These are phyloP conservation scores for Aulographum hederae DNA, from an alignment of 2,329 filamentous ascomycete species.

Conservation along the genomic window DNA sequence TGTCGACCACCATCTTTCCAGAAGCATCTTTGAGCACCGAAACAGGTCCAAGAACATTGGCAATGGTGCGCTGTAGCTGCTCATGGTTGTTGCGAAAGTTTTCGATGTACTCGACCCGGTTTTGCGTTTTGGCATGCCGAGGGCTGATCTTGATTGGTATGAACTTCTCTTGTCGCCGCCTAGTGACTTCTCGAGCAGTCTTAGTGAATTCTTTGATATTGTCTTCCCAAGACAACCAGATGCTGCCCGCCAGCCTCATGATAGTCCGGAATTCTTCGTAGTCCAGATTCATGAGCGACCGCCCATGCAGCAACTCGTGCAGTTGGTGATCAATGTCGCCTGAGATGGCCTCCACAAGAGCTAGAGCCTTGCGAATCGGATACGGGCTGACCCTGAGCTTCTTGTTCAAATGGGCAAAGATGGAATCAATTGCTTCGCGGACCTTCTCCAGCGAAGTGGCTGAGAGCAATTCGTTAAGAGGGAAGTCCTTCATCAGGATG, in stretches of 20 bases:
- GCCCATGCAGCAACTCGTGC: slow-evolving; percentile 70
- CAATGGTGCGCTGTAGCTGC: slow-evolving; percentile 87
- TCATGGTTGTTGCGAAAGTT: slow-evolving; percentile 96
- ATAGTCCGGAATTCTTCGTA: slow-evolving; percentile 77
- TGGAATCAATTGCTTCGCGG: slow-evolving; percentile 71
- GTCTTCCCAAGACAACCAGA: slow-evolving; percentile 89
- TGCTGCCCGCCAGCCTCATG: slow-evolving; percentile 66
- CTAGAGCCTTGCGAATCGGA: slow-evolving; percentile 74
- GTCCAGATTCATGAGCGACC: slow-evolving; percentile 76
- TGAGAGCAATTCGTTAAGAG: slow-evolving; percentile 82
- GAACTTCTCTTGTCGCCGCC: slow-evolving; percentile 90
- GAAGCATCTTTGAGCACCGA: slow-evolving; percentile 24
- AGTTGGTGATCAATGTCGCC: slow-evolving; percentile 76
- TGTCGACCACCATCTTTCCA: slow-evolving; percentile 35
- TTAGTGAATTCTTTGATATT: slow-evolving; percentile 97
- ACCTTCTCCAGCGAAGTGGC: slow-evolving; percentile 79
- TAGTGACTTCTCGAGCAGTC: slow-evolving; percentile 84
- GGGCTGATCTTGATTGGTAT: slow-evolving; percentile 93
- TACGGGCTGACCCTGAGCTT: slow-evolving; percentile 95
- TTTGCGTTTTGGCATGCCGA: slow-evolving; percentile 74
- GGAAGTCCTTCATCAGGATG: slow-evolving; percentile 95
- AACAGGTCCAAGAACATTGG: slow-evolving; percentile 77
- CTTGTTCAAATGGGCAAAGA: slow-evolving; percentile 92
- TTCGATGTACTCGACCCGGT: slow-evolving; percentile 79
- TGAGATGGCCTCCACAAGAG: slow-evolving; percentile 93